Evolutionary conservation across 1,139 yeast species (phyloP).

Genomic region (Saccharomyces hybrid): DNA sequence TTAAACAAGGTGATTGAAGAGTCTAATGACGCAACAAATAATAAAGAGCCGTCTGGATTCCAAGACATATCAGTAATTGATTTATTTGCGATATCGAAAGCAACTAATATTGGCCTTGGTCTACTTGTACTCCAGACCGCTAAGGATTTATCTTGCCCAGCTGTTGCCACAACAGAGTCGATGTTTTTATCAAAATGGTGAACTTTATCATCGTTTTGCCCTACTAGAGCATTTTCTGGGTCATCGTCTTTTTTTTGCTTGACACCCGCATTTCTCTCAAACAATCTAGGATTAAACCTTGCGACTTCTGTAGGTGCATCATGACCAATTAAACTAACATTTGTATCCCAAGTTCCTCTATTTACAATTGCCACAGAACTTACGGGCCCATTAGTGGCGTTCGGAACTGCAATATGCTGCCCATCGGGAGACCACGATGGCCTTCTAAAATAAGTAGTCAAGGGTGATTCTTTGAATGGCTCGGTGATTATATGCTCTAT

Average conservation of each 20-base stretch:
- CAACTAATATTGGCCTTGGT: constrained; percentile 56
- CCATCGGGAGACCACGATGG: constrained; percentile 99
- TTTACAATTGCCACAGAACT: constrained; percentile 82
- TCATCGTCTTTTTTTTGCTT: constrained; percentile 1
- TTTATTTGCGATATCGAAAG: constrained; percentile 52
- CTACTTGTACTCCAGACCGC: constrained; percentile 64
- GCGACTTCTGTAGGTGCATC: constrained; percentile 97
- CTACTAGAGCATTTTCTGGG: neutral
- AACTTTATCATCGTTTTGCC: constrained; percentile 9
- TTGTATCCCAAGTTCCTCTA: constrained; percentile 90
- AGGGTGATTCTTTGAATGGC: constrained; percentile 84
- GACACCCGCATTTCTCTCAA: constrained; percentile 27
- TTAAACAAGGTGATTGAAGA: constrained; percentile 69
- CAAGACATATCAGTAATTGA: constrained; percentile 70
- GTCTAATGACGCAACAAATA: constrained; percentile 75
- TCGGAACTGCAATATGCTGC: constrained; percentile 90
- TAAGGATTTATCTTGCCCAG: constrained; percentile 69
- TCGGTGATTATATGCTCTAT: constrained; percentile 75
- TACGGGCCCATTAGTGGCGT: constrained; percentile 95
- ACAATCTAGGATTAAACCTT: constrained; percentile 72
- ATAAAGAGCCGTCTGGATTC: constrained; percentile 67
- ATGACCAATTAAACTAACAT: constrained; percentile 84
- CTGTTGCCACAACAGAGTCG: constrained; percentile 59
- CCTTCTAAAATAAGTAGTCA: constrained; percentile 86
- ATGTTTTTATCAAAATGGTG: constrained; percentile 14